phyloP scores from a whole-genome alignment of 2,329 filamentous ascomycete species.

The Fusarium sp. region DNA sequence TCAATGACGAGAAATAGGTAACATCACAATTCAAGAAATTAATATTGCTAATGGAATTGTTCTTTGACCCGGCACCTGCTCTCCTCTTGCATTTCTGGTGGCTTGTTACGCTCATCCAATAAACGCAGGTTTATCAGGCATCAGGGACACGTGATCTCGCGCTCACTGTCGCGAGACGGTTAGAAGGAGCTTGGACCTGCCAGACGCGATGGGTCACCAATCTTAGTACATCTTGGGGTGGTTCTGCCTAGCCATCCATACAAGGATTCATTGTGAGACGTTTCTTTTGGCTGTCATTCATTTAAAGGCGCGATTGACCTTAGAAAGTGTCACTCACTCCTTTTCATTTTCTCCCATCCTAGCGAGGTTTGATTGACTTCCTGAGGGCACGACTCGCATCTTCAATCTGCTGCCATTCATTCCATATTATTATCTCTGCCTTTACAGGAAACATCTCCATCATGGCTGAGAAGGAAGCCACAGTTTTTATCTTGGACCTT shows the following conservation, averaged over 20 bases:
- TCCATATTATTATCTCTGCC: background rate
- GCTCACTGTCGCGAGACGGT: background rate
- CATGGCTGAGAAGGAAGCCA: conserved; percentile 95
- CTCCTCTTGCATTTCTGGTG: background rate
- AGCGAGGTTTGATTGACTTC: background rate
- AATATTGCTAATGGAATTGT: background rate
- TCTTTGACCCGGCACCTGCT: background rate
- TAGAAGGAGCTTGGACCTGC: background rate
- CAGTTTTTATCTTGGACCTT: conserved; percentile 90
- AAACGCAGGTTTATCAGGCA: background rate
- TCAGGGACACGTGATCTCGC: conserved; percentile 1
- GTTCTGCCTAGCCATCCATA: conserved; percentile 45
- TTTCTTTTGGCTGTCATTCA: conserved; percentile 12
- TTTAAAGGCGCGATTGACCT: conserved; percentile 25
- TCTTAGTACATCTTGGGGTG: background rate
- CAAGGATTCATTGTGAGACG: conserved; percentile 41
- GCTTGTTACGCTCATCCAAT: background rate
- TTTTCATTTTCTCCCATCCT: background rate
- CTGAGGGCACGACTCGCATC: background rate
- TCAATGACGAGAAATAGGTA: background rate
- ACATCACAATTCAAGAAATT: too few species aligned
- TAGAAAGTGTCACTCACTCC: background rate
- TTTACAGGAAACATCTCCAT: conserved; percentile 37
- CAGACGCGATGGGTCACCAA: conserved; percentile 6
- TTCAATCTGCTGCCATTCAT: background rate